Percentiles rank a stretch among this genome's conserved stretches.
These are phyloP conservation scores for Umbilicaria muhlenbergii DNA, from an alignment of 495 filamentous ascomycete genomes.

Conservation along the genomic window DNA sequence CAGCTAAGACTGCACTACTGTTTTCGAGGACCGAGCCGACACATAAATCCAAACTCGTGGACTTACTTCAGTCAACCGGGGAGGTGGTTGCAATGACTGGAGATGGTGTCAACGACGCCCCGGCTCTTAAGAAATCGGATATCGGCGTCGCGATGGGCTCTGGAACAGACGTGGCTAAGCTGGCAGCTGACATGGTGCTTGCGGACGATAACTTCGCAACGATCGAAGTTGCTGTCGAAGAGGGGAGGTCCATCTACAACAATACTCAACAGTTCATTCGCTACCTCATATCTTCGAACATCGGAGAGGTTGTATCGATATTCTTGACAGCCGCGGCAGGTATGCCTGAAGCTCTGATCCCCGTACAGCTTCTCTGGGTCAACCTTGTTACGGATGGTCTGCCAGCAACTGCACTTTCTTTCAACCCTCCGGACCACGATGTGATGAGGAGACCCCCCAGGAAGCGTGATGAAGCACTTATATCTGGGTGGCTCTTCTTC, in stretches of 20 bases:
- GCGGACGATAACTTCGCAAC: conserved; percentile 99
- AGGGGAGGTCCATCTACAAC: conserved; percentile 97
- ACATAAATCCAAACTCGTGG: conserved; percentile 93
- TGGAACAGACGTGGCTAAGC: conserved; percentile 91
- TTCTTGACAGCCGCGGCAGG: conserved; percentile 94
- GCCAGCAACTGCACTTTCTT: conserved; percentile 88
- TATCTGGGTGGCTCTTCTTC: conserved; percentile 94
- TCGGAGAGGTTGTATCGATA: conserved; percentile 98
- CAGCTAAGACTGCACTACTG: conserved; percentile 70
- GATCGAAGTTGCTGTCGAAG: conserved; percentile 89
- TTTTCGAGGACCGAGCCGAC: conserved; percentile 95
- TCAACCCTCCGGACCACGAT: conserved; percentile 95
- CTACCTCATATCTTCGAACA: conserved; percentile 97
- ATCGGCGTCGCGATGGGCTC: conserved; percentile 99
- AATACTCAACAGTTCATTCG: conserved; percentile 99
- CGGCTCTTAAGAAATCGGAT: conserved; percentile 94
- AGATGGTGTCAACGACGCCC: conserved; percentile 97
- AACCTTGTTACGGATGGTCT: conserved; percentile 97
- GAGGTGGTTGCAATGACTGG: conserved; percentile 99
- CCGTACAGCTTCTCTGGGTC: conserved; percentile 96
- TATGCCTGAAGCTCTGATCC: conserved; percentile 96
- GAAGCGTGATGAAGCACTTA: conserved; percentile 80
- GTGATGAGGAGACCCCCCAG: conserved; percentile 87
- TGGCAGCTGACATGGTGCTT: conserved; percentile 97
- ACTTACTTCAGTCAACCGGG: conserved; percentile 81